Evolutionary conservation across 352 stramenopile species (phyloP), one percentile per base, ranked within the genome.

Genomic region (Globisporangium lucens): DNA sequence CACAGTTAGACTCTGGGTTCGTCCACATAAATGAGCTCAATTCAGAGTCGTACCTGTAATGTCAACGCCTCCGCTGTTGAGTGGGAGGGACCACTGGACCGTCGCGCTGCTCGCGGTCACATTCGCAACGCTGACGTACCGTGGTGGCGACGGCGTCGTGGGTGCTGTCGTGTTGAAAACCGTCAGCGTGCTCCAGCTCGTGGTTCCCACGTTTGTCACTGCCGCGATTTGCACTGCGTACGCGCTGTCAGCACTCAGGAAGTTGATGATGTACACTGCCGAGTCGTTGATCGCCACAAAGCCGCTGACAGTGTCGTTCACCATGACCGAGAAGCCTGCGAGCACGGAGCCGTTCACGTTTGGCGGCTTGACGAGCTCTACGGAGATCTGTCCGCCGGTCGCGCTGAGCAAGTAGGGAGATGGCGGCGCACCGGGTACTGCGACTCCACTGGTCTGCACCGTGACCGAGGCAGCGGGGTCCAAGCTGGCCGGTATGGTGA

Each of bases 321-420:
- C 57, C 30, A 61, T 68, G 17, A 91, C 58, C 0, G 61, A 74
- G 53, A 90, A 91, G 0, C 80, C 81, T 15, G 49, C 69, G 59
- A 89, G 73, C 13, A 30, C 56, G 3, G 80, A 68, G 4, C 82
- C 82, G 51, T 77, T 73, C 83, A 91, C 86, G 49, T 89, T 88
- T 10, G 52, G 27, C 10, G 82, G 72, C 22, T 75, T 76, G 13
- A 80, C 52, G 38, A 91, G 43, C 53, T 83, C 76, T 58, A 89
- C 73, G 1, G 71, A 68, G 38, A 88, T 72, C 47, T 75, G 72
- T 0, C 82, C 78, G 0, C 83, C 83, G 1, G 78, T 90, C n/a
- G 71, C 67, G 24, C 64, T 75, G 35, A 91, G 43, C 46, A 87
- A 84, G 27, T 83, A 88, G 7, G 80, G 78, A 17, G 71, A 51